Evolutionary conservation across 106 monocot species (phyloP).

Genomic region (Alisma plantagoaquatica): DNA sequence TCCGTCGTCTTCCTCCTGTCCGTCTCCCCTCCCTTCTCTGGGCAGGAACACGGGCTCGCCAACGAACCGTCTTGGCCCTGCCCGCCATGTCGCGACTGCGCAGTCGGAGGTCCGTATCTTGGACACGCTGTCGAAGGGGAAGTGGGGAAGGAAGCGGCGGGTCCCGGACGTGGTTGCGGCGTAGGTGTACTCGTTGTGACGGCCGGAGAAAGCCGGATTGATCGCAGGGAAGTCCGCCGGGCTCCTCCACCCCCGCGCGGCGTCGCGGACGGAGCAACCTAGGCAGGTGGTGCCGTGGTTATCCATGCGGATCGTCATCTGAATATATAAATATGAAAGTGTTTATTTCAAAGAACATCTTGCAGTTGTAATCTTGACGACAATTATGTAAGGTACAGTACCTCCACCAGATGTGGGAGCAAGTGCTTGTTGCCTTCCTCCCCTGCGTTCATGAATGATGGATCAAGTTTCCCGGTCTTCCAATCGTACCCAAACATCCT

Average conservation of each 20-base stretch:
- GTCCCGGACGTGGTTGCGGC: slow-evolving; percentile 35
- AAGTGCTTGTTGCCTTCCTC: slow-evolving; percentile 19
- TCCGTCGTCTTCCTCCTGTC: slow-evolving; percentile 78
- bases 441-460: slow-evolving; percentile 55
- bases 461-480: slow-evolving; percentile 47
- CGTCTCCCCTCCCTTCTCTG: slow-evolving; percentile 11
- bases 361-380: slow-evolving; percentile 36
- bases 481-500: slow-evolving; percentile 84
- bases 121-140: slow-evolving; percentile 69
- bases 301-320: too few species aligned
- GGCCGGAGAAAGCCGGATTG: slow-evolving; percentile 47
- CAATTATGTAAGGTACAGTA: slow-evolving; percentile 30
- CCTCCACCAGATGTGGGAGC: slow-evolving; percentile 55
- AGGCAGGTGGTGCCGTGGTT: too few species aligned
- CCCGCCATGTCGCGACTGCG: slow-evolving; percentile 40
- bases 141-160: slow-evolving; percentile 48
- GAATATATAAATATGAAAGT: too few species aligned
- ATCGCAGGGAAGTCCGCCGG: slow-evolving; percentile 74
- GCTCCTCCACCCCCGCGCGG: slow-evolving; percentile 30
- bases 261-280: slow-evolving; percentile 16
- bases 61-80: slow-evolving; percentile 44
- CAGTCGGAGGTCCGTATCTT: slow-evolving; percentile 39
- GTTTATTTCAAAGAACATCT: too few species aligned
- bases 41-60: slow-evolving; percentile 78
- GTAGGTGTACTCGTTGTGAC: slow-evolving; percentile 40